Evolutionary conservation across 108 stramenopile species (phyloP).

Genomic region (Seminavis robusta): DNA sequence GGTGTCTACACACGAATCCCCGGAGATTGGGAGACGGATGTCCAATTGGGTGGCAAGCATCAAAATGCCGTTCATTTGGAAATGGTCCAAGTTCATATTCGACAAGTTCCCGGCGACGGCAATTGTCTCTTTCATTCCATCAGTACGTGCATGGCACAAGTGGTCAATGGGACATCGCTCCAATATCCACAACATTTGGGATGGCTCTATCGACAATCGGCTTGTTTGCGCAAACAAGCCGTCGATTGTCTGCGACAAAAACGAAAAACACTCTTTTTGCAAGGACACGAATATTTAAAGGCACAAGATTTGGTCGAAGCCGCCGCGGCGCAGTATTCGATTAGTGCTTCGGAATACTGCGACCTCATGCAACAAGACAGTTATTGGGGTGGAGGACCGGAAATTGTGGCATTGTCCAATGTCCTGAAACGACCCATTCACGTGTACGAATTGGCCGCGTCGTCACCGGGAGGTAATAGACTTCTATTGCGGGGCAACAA

Average conservation of each 20-base stretch:
- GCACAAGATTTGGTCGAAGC: conserved; percentile 70
- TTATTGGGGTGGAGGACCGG: conserved; percentile 97
- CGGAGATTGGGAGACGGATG: conserved; percentile 71
- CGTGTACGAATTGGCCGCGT: conserved; percentile 76
- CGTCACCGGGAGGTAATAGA: neutral
- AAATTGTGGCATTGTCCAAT: conserved; percentile 94
- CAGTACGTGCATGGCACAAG: conserved; percentile 24
- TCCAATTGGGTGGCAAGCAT: conserved; percentile 22
- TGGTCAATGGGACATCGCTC: conserved; percentile 50
- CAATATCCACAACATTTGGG: conserved; percentile 18
- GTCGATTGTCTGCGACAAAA: conserved; percentile 45
- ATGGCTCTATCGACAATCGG: conserved; percentile 40
- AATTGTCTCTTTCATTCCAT: conserved; percentile 83
- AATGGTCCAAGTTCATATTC: no score
- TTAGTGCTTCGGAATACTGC: conserved; percentile 81
- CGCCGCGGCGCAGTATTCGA: conserved; percentile 80
- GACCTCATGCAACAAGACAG: conserved; percentile 82
- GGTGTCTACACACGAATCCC: conserved; percentile 47
- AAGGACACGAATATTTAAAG: conserved; percentile 73
- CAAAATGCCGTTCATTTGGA: no score
- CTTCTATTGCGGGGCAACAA: no score
- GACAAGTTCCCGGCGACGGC: conserved; percentile 94
- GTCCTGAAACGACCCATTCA: conserved; percentile 89
- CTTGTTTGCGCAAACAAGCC: conserved; percentile 34
- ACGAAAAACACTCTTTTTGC: conserved; percentile 58